phyloP scores from a whole-genome alignment of 805 yeast species.

The Ogataea ramenticola region DNA sequence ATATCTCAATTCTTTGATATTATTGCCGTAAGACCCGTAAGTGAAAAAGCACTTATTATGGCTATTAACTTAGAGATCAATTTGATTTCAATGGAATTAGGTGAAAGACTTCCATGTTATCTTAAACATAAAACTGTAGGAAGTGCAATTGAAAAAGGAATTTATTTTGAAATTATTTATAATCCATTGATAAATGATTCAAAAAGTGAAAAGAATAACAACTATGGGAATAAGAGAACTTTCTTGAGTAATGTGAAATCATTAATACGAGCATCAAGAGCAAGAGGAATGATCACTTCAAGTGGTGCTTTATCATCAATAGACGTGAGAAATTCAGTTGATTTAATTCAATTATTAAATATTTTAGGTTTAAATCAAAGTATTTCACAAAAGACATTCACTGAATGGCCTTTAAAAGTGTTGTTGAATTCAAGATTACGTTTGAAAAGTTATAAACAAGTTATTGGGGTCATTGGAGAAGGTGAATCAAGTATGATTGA shows the following conservation, averaged over 20 bases:
- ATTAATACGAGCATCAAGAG: constrained; percentile 73
- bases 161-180: constrained; percentile 75
- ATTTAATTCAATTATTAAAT: constrained; percentile 57
- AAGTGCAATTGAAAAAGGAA: constrained; percentile 76
- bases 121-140: constrained; percentile 80
- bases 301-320: constrained; percentile 61
- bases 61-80: constrained; percentile 79
- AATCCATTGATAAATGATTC: constrained; percentile 37
- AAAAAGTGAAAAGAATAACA: constrained; percentile 21
- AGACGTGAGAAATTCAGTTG: constrained; percentile 59
- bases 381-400: constrained; percentile 52
- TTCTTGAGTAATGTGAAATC: constrained; percentile 68
- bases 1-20: constrained; percentile 53
- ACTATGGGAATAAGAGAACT: constrained; percentile 37
- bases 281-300: constrained; percentile 70
- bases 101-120: constrained; percentile 61
- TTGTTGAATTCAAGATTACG: constrained; percentile 71
- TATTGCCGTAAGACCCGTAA: constrained; percentile 70
- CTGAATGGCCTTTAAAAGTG: constrained; percentile 54
- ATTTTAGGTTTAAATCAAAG: constrained; percentile 65
- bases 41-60: constrained; percentile 71
- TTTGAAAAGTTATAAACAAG: constrained; percentile 70
- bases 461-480: constrained; percentile 14
- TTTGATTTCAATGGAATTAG: constrained; percentile 64
- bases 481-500: background rate